phyloP scores from a whole-genome alignment of 257 asterid genomes.

The Solanum lycopersicoides region DNA sequence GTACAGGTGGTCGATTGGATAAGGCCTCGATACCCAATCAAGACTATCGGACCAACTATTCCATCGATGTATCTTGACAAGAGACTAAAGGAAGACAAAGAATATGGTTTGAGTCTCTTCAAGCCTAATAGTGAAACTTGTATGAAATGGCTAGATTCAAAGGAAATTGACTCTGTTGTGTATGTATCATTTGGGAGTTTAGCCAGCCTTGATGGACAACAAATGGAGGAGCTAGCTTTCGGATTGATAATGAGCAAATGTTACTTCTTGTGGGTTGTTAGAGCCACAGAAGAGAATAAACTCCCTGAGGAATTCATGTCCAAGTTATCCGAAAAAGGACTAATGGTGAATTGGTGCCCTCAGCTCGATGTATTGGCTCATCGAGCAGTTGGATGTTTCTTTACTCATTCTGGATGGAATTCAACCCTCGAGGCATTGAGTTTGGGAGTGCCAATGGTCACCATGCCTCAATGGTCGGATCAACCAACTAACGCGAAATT shows the following conservation, averaged over 20 bases:
- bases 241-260: constrained; percentile 6
- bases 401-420: not conserved
- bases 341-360: constrained; percentile 31
- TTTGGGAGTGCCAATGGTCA: not conserved
- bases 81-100: not conserved
- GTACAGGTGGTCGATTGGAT: not conserved
- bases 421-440: not conserved
- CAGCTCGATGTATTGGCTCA: constrained; percentile 32
- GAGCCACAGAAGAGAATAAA: constrained; percentile 21
- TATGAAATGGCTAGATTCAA: not conserved
- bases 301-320: constrained; percentile 17
- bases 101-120: constrained; percentile 7
- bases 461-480: not conserved
- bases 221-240: constrained; percentile 25
- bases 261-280: constrained; percentile 16
- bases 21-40: not conserved
- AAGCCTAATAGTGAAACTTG: constrained; percentile 11
- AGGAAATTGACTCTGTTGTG: not conserved
- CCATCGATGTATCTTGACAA: not conserved
- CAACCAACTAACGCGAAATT: constrained; percentile 2
- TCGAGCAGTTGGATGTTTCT: constrained; percentile 18
- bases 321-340: constrained; percentile 5
- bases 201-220: not conserved
- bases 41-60: not conserved
- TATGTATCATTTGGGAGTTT: not conserved